These are phyloP conservation scores for Microbotryum lychnidis-dioicae DNA, from an alignment of 1,284 basidiomycete species.

Conservation along the genomic window DNA sequence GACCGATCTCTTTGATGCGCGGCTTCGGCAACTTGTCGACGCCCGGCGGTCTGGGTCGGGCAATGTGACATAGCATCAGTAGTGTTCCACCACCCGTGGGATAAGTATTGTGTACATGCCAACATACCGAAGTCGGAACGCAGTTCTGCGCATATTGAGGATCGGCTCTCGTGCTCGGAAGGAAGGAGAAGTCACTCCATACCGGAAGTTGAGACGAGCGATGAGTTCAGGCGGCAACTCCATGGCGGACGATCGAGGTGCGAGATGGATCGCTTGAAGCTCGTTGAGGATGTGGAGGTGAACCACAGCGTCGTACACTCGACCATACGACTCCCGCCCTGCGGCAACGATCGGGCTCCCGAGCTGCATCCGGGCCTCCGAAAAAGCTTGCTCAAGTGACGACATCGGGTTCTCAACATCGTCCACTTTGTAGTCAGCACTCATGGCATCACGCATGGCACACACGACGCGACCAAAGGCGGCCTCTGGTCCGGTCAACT, in stretches of 20 bases:
- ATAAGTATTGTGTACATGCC: background rate
- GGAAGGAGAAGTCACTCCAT: constrained; percentile 73
- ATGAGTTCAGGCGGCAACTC: constrained; percentile 4
- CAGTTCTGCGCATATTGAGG: constrained; percentile 79
- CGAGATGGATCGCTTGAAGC: constrained; percentile 64
- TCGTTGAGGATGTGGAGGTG: constrained; percentile 85
- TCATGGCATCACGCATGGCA: constrained; percentile 52
- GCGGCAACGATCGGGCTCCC: constrained; percentile 75
- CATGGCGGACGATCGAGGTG: constrained; percentile 29
- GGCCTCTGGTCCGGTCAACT: constrained; percentile 50
- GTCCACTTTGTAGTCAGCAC: background rate
- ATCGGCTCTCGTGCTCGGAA: constrained; percentile 88
- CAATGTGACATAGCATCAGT: background rate
- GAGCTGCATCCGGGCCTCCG: constrained; percentile 62
- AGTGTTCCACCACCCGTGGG: background rate
- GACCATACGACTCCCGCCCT: constrained; percentile 68
- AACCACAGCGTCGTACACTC: constrained; percentile 77
- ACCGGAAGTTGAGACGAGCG: constrained; percentile 41
- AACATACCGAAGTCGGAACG: constrained; percentile 63
- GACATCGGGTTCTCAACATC: constrained; percentile 9
- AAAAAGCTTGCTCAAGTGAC: constrained; percentile 46
- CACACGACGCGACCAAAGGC: constrained; percentile 76
- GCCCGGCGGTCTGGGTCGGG: constrained; percentile 26
- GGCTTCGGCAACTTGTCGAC: constrained; percentile 33
- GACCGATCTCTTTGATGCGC: constrained; percentile 53